phyloP scores from a whole-genome alignment of 163 green algal genomes.

The Scenedesmus sp. region DNA sequence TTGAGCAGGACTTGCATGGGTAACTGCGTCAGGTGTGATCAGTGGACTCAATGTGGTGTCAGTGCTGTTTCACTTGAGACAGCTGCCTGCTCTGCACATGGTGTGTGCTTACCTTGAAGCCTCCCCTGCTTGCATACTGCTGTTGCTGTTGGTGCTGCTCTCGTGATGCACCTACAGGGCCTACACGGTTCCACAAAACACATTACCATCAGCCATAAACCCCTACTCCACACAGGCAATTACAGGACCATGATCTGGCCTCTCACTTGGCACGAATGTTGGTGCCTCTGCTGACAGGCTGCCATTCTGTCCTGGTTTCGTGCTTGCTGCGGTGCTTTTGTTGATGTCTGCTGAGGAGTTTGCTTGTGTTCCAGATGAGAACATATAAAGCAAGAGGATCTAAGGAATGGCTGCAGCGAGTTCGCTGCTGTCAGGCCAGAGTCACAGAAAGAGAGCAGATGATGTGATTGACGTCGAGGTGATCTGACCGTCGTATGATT shows the following conservation, averaged over 20 bases:
- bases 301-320: constrained; percentile 18
- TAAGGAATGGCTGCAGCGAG: background rate
- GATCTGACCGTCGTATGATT: background rate
- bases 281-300: constrained; percentile 35
- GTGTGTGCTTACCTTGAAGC: background rate
- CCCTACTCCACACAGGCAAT: background rate
- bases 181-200: background rate
- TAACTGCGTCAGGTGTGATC: background rate
- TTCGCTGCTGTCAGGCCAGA: background rate
- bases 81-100: background rate
- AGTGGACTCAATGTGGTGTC: background rate
- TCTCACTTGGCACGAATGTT: constrained; percentile 29
- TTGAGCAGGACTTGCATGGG: background rate
- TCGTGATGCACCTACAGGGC: background rate
- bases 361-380: background rate
- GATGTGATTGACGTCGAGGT: background rate
- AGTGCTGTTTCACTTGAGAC: background rate
- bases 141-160: constrained; percentile 10
- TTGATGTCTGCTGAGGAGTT: background rate
- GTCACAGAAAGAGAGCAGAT: background rate
- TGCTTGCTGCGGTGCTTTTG: background rate
- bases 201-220: background rate
- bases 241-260: background rate
- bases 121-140: constrained; percentile 2
- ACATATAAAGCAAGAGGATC: constrained; percentile 17